These are phyloP conservation scores for Gelatoporia subvermispora DNA, from an alignment of 768 basidiomycete genomes.

Conservation along the genomic window DNA sequence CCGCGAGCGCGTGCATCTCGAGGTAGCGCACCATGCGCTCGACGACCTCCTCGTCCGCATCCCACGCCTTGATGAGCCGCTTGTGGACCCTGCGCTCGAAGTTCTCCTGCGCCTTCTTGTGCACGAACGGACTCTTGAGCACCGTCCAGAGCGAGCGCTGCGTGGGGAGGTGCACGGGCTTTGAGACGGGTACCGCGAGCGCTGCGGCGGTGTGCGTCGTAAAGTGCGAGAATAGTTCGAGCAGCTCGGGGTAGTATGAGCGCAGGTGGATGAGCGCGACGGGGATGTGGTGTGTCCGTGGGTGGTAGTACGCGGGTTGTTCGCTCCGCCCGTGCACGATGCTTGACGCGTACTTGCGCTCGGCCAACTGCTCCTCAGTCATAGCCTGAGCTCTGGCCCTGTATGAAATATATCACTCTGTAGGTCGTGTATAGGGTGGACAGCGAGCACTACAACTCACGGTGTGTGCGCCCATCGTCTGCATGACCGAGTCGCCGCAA, in stretches of 20 bases:
- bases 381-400: neutral
- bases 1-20: constrained; percentile 66
- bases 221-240: constrained; percentile 82
- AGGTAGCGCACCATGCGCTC: constrained; percentile 80
- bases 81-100: constrained; percentile 84
- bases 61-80: constrained; percentile 86
- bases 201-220: constrained; percentile 80
- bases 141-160: constrained; percentile 84
- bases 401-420: neutral
- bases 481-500: constrained; percentile 1
- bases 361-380: constrained; percentile 16
- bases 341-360: constrained; percentile 43
- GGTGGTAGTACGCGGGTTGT: constrained; percentile 50
- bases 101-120: constrained; percentile 95
- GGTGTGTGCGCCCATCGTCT: constrained; percentile 8
- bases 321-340: constrained; percentile 60
- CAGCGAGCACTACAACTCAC: neutral
- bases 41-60: constrained; percentile 75
- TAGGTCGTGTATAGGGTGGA: neutral
- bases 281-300: constrained; percentile 64
- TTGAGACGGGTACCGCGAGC: constrained; percentile 74
- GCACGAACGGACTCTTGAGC: constrained; percentile 75
- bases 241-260: constrained; percentile 59
- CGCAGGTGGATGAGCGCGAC: constrained; percentile 82
- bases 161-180: constrained; percentile 62